Conservation (phyloP, 2,329 filamentous ascomycete species). For the Escovopsis sp. region DNA sequence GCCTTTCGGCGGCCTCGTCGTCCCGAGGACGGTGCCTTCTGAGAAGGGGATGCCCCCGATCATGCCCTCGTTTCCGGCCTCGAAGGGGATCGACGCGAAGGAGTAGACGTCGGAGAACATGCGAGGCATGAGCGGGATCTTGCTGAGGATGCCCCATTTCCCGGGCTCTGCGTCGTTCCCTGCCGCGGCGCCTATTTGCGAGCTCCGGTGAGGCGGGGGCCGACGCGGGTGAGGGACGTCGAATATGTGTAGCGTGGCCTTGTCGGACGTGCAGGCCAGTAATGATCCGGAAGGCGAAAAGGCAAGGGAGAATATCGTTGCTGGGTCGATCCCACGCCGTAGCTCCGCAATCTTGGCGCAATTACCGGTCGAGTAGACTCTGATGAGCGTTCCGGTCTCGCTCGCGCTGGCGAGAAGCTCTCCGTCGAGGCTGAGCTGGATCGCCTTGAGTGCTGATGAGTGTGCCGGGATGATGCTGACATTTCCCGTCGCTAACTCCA, state of each 20-base stretch:
- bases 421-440: slow-evolving; percentile 68
- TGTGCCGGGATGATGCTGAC: slow-evolving; percentile 93
- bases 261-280: slow-evolving; percentile 89
- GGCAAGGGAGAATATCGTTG: slow-evolving; percentile 72
- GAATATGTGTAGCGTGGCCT: slow-evolving; percentile 89
- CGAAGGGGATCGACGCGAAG: slow-evolving; percentile 66
- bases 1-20: slow-evolving; percentile 57
- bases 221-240: slow-evolving; percentile 53
- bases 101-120: slow-evolving; percentile 86
- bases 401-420: slow-evolving; percentile 79
- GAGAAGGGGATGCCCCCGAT: slow-evolving; percentile 29
- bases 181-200: slow-evolving; percentile 11
- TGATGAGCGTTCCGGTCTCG: slow-evolving; percentile 77
- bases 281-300: slow-evolving; percentile 71
- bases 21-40: slow-evolving; percentile 32
- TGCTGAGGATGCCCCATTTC: slow-evolving; percentile 77
- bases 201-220: slow-evolving; percentile 15
- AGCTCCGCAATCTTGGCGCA: slow-evolving; percentile 74
- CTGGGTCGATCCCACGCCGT: slow-evolving; percentile 75
- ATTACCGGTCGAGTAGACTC: slow-evolving; percentile 68
- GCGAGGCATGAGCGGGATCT: slow-evolving; percentile 69
- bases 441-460: slow-evolving; percentile 59
- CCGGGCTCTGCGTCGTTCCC: slow-evolving; percentile 36
- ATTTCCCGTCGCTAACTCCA: slow-evolving; percentile 62
- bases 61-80: slow-evolving; percentile 60